Evolutionary conservation across 805 yeast genomes (phyloP), one percentile per base, ranked within the genome.

Genomic region (Candida orba): DNA sequence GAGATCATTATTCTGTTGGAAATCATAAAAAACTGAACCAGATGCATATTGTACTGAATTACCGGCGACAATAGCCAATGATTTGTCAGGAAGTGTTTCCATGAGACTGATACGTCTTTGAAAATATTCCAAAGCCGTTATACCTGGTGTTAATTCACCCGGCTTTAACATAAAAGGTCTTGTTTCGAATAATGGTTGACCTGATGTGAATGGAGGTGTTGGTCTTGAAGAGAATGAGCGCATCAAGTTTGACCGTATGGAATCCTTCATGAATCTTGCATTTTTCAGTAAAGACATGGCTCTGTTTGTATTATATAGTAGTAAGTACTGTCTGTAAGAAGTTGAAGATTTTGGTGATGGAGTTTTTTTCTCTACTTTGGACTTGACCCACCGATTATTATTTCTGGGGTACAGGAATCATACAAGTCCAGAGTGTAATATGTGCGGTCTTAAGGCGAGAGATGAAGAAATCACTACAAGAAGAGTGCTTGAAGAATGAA

Each of bases 1-100:
- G 18, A 93, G 69, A 59, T 93, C 89, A 42, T 85, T 91, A 58
- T 90, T 84, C 65, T 93, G 99, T 58, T 91, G 95, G 59, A 93
- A 93, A 33, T 84, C 84, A 58, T 90, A 81, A 56, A 93, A 93
- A 1, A 91, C 98, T 9, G 91, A 78, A 1, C 96, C 96, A 1
- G 96, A 81, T 9, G 95, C 86, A 63, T 70, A 88, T 59, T 86
- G 85, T 9, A 83, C 69, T 33, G 74, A 69, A 54, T 75, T 75
- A 1, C 97, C 95, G 1, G 83, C 78, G 8, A 90, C 61, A 20
- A 93, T 77, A 0, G 91, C 90, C 24, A 84, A 64, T 5, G 91
- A 79, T 20, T 73, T 70, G 8, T 73, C 68, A 1, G 88, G 83
- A 54, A 93, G 59, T 30, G 67, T 59, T 27, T 66, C 65, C 1